Evolutionary conservation across 148 eudicot species (phyloP).

Genomic region (Vaccinium vitisidaea): DNA sequence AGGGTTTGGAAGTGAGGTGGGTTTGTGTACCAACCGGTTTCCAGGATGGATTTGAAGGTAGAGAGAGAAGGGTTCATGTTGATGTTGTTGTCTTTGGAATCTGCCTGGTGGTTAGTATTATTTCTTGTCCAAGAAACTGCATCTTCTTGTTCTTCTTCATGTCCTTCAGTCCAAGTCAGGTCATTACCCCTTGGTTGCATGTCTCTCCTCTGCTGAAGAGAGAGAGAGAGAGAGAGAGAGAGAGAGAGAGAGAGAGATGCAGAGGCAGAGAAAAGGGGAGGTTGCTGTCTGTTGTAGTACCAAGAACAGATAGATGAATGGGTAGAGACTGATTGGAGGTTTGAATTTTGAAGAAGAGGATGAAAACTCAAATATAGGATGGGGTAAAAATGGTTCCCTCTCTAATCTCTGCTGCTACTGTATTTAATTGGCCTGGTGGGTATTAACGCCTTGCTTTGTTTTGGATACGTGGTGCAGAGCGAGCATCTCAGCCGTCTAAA

Average conservation of each 20-base stretch:
- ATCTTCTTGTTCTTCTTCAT: slow-evolving; percentile 33
- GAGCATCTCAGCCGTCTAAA: too few relatives aligned
- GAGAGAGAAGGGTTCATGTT: slow-evolving; percentile 24
- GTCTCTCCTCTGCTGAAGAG: background rate
- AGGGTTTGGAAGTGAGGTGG: slow-evolving; percentile 11
- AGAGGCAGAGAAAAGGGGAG: background rate
- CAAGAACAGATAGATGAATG: background rate
- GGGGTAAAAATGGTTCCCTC: background rate
- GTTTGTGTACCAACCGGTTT: slow-evolving; percentile 33
- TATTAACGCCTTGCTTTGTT: too few relatives aligned
- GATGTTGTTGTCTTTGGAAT: background rate
- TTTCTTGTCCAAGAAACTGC: slow-evolving; percentile 34
- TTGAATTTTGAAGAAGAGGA: background rate
- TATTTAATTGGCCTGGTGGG: background rate
- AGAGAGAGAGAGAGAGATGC: background rate
- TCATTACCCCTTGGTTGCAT: slow-evolving; percentile 39
- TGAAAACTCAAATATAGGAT: background rate
- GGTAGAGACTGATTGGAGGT: background rate
- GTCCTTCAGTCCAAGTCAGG: slow-evolving; percentile 42
- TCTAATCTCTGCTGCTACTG: background rate
- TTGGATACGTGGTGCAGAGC: too few relatives aligned
- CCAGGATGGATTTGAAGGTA: slow-evolving; percentile 38
- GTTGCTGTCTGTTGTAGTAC: background rate
- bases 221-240: too few relatives aligned
- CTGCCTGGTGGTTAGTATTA: slow-evolving; percentile 5